Evolutionary conservation across 2,329 filamentous ascomycete species (phyloP).

Genomic region (Cadophora sp.): DNA sequence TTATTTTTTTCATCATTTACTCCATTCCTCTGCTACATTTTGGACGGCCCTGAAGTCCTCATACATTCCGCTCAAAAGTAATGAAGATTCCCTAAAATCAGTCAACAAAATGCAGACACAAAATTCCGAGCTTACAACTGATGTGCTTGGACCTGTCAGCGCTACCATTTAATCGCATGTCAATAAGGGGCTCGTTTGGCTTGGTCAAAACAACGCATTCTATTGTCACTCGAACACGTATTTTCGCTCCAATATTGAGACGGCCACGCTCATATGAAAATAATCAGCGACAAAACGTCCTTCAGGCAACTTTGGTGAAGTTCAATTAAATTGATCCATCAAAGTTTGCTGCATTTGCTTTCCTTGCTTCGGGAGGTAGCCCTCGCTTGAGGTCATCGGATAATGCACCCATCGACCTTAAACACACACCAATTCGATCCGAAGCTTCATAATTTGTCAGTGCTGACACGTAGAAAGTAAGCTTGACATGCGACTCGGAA

Average conservation of each 20-base stretch:
- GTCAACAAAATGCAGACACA: background rate
- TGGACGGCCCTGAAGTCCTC: too few species aligned
- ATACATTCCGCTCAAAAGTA: too few species aligned
- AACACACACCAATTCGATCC: background rate
- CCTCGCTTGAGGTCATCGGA: background rate
- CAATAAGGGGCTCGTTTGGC: background rate
- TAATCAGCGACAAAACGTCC: too few species aligned
- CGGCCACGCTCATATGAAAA: too few species aligned
- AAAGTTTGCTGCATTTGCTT: background rate
- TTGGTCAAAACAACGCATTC: background rate
- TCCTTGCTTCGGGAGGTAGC: background rate
- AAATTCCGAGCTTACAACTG: background rate
- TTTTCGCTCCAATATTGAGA: too few species aligned
- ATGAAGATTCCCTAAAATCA: background rate
- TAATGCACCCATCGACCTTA: background rate
- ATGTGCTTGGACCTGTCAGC: background rate
- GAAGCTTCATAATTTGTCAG: background rate
- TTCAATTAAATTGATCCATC: too few species aligned
- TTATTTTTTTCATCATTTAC: too few species aligned
- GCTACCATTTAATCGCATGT: background rate
- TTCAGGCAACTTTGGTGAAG: too few species aligned
- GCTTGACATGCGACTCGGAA: background rate
- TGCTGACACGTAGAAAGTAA: background rate
- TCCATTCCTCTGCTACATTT: too few species aligned
- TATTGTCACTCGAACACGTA: too few species aligned